Percentiles rank a stretch among this genome's conserved stretches.
Conservation (phyloP, 805 yeast species). For the Starmera pachycereana region DNA sequence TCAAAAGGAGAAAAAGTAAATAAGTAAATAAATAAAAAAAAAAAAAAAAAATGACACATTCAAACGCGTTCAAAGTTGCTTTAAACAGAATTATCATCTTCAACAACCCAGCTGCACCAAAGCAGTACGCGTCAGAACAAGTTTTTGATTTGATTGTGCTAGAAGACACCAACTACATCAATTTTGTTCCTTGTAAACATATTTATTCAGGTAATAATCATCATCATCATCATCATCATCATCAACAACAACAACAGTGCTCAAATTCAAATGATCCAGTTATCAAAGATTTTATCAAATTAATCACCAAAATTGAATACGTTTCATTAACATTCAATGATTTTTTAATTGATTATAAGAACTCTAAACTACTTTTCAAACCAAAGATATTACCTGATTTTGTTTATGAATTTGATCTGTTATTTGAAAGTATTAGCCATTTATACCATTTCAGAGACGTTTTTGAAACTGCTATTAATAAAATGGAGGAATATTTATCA, state of each 20-base stretch:
- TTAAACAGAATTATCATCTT: slow-evolving; percentile 12
- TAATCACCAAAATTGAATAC: slow-evolving; percentile 15
- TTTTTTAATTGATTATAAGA: slow-evolving; percentile 8
- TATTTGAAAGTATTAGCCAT: slow-evolving; percentile 3
- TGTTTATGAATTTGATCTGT: slow-evolving; percentile 15
- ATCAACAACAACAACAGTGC: not conserved
- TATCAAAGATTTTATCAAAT: slow-evolving; percentile 8
- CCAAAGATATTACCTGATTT: slow-evolving; percentile 15
- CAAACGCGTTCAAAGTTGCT: slow-evolving; percentile 7
- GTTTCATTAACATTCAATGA: slow-evolving; percentile 16
- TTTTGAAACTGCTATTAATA: not conserved
- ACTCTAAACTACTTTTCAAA: slow-evolving; percentile 13
- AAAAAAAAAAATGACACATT: too few species aligned
- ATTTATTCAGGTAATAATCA: not conserved
- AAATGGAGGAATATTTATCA: not conserved
- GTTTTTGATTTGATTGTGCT: slow-evolving; percentile 7
- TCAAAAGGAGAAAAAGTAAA: too few species aligned
- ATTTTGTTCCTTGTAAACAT: slow-evolving; percentile 6
- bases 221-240: not conserved
- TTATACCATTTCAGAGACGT: slow-evolving; percentile 1
- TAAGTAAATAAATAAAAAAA: too few species aligned
- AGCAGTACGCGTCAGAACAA: slow-evolving; percentile 1
- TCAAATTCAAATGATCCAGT: slow-evolving; percentile 5
- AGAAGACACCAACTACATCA: slow-evolving; percentile 14
- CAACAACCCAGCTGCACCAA: not conserved